Evolutionary conservation across 805 yeast genomes (phyloP).

Genomic region (Wickerhamiella sergipiensis): DNA sequence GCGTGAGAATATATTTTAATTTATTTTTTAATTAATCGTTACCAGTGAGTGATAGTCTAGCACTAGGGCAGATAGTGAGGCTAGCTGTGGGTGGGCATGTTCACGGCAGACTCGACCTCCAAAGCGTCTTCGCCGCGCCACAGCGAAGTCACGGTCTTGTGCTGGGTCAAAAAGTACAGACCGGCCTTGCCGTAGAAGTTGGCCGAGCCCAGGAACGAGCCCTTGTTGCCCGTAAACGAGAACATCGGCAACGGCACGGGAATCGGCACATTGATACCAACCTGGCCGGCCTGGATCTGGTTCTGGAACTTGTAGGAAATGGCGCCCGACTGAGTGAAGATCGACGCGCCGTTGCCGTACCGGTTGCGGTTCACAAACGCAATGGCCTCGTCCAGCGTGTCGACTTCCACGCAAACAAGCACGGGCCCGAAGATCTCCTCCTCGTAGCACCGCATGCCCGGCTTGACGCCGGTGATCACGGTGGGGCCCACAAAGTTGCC

Average conservation of each 20-base stretch:
- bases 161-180: slow-evolving; percentile 53
- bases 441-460: slow-evolving; percentile 60
- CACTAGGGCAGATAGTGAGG: no score
- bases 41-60: no score
- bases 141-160: slow-evolving; percentile 57
- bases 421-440: slow-evolving; percentile 73
- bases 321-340: slow-evolving; percentile 58
- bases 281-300: slow-evolving; percentile 61
- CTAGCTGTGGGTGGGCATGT: slow-evolving; percentile 51
- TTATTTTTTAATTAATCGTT: no score
- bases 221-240: slow-evolving; percentile 65
- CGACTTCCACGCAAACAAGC: slow-evolving; percentile 45
- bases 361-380: slow-evolving; percentile 44
- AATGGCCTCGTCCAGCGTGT: slow-evolving; percentile 56
- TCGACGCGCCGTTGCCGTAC: slow-evolving; percentile 61
- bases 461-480: slow-evolving; percentile 43
- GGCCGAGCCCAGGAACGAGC: slow-evolving; percentile 64
- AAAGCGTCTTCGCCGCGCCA: slow-evolving; percentile 46
- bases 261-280: slow-evolving; percentile 65
- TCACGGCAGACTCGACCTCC: slow-evolving; percentile 40
- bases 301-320: slow-evolving; percentile 58
- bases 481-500: slow-evolving; percentile 71
- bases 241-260: slow-evolving; percentile 77
- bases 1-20: no score
- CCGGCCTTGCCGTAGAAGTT: slow-evolving; percentile 75